Conservation (phyloP, 257 asterid genomes). For the Henckelia pumila region DNA sequence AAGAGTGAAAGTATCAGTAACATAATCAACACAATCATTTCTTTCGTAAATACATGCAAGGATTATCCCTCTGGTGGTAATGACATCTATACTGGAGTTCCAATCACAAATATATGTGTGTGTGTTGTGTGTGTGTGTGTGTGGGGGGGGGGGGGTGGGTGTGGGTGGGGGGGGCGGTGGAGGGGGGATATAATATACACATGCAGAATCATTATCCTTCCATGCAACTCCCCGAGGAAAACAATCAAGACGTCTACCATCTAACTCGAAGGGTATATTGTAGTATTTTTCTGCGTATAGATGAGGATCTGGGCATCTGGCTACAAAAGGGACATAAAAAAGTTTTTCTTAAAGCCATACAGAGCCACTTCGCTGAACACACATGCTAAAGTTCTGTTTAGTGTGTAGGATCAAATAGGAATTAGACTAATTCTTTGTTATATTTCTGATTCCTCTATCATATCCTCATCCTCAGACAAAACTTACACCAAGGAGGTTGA, state of each 20-base stretch:
- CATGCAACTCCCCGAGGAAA: constrained; percentile 4
- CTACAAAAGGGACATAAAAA: background rate
- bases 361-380: background rate
- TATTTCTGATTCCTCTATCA: background rate
- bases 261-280: background rate
- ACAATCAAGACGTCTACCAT: background rate
- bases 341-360: background rate
- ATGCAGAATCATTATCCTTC: constrained; percentile 5
- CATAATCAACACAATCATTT: constrained; percentile 15
- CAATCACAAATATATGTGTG: background rate
- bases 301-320: constrained; percentile 16
- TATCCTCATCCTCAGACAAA: constrained; percentile 14
- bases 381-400: background rate
- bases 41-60: constrained; percentile 17
- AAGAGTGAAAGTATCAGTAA: constrained; percentile 20
- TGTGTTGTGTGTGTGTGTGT: no score
- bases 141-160: no score
- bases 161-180: no score
- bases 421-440: background rate
- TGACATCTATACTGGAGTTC: background rate
- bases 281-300: background rate
- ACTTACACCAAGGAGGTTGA: constrained; percentile 87
- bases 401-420: background rate
- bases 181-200: no score
- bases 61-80: background rate